Conservation (phyloP, 139 green algal species). For the Raphidocelis subcapitata region DNA sequence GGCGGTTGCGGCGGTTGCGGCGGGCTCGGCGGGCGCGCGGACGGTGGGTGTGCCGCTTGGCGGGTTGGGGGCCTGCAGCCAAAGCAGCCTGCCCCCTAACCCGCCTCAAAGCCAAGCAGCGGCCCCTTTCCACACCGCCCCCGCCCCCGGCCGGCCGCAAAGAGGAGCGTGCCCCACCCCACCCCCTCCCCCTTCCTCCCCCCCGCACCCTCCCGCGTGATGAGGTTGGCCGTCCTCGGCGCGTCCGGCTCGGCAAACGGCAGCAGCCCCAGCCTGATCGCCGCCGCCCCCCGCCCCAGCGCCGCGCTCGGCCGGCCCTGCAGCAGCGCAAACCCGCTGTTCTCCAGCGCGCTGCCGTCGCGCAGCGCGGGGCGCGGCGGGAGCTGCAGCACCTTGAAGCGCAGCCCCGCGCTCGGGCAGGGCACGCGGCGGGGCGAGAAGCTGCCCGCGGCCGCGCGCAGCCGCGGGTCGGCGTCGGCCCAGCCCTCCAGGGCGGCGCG, state of each 20-base stretch:
- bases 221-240: constrained; percentile 20
- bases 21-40: no score
- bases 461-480: background rate
- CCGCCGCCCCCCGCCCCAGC: background rate
- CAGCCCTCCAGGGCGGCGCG: constrained; percentile 5
- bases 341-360: constrained; percentile 18
- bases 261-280: constrained; percentile 20
- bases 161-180: no score
- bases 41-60: no score
- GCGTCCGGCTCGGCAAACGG: constrained; percentile 4
- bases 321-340: constrained; percentile 20
- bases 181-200: no score
- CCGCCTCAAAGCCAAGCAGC: no score
- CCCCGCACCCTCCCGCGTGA: constrained; percentile 3
- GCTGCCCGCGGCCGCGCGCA: background rate
- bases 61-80: no score
- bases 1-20: no score
- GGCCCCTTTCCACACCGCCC: no score
- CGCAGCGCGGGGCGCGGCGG: constrained; percentile 11
- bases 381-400: constrained; percentile 31
- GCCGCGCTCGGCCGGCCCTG: background rate
- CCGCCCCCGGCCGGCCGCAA: no score
- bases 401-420: constrained; percentile 8
- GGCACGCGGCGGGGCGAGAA: background rate
- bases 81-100: no score